A percentile compares a stretch with the other conserved stretches of the same genome.
These are phyloP conservation scores for Grosmannia clavigera DNA, from an alignment of 2,329 filamentous ascomycete genomes.

Conservation along the genomic window DNA sequence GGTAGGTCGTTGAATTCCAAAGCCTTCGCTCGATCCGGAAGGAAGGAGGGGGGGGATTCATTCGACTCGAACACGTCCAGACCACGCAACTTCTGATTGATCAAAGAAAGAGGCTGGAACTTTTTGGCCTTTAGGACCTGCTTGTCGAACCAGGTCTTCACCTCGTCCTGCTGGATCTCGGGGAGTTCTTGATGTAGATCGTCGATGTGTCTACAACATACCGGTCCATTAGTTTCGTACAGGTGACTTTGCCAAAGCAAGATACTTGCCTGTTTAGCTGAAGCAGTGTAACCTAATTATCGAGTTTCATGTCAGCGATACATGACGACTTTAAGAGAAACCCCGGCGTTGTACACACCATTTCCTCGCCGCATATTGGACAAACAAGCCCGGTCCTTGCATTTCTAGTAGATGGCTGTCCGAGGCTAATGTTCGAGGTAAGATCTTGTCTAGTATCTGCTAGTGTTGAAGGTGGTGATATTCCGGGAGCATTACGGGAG, in stretches of 20 bases:
- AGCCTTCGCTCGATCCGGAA: conserved; percentile 13
- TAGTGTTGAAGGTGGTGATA: conserved; percentile 48
- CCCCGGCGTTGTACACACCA: conserved; percentile 45
- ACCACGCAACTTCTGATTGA: conserved; percentile 88
- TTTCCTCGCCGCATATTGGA: conserved; percentile 97
- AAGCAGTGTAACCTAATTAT: conserved; percentile 66
- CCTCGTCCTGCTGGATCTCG: conserved; percentile 79
- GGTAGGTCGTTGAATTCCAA: conserved; percentile 23
- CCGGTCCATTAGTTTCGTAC: neutral
- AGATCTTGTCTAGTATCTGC: conserved; percentile 67
- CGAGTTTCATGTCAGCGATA: neutral
- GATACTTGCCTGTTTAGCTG: conserved; percentile 63
- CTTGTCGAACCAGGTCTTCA: conserved; percentile 93
- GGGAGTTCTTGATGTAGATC: conserved; percentile 84
- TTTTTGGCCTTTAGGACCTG: conserved; percentile 88
- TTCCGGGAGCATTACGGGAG: conserved; percentile 41
- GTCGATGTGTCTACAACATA: conserved; percentile 50
- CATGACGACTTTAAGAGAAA: neutral
- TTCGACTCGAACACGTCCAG: conserved; percentile 92
- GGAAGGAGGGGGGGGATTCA: conserved; percentile 42
- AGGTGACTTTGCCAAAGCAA: neutral
- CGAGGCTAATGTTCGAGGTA: conserved; percentile 64
- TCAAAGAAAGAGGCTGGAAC: conserved; percentile 79
- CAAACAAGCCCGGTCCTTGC: conserved; percentile 65
- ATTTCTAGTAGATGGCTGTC: conserved; percentile 37